Conservation (phyloP, 2,329 filamentous ascomycete genomes). For the Chaetomiaceae sp. region DNA sequence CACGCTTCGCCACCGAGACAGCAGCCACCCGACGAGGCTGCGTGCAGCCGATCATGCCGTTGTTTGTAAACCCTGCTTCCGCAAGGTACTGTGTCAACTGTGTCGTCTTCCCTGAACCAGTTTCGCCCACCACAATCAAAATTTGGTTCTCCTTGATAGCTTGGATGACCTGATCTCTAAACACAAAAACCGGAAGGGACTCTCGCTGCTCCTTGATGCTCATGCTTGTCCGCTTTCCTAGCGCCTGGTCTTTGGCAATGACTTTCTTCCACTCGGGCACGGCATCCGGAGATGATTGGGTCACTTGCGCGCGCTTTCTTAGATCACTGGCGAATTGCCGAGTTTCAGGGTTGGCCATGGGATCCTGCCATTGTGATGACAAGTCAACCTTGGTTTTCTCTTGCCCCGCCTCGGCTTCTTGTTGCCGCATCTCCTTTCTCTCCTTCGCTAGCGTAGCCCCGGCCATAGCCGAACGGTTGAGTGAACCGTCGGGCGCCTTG, state of each 20-base stretch:
- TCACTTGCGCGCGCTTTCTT: constrained; percentile 54
- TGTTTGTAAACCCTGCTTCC: constrained; percentile 82
- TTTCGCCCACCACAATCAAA: constrained; percentile 94
- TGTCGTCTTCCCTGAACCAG: constrained; percentile 94
- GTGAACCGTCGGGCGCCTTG: constrained; percentile 95
- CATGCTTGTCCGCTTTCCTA: constrained; percentile 83
- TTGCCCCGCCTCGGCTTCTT: constrained; percentile 76
- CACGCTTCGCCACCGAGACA: constrained; percentile 96
- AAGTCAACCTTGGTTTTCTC: constrained; percentile 79
- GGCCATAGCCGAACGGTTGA: constrained; percentile 94
- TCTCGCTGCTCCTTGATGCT: constrained; percentile 95
- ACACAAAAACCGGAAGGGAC: constrained; percentile 81
- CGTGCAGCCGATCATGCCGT: constrained; percentile 90
- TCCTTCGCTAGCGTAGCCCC: constrained; percentile 87
- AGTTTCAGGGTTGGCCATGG: constrained; percentile 82
- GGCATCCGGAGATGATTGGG: constrained; percentile 54
- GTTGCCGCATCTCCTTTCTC: constrained; percentile 79
- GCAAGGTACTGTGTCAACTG: constrained; percentile 94
- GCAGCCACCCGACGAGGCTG: constrained; percentile 95
- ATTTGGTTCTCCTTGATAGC: constrained; percentile 86
- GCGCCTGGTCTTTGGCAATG: constrained; percentile 71
- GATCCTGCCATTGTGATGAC: constrained; percentile 90
- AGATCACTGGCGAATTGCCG: constrained; percentile 87
- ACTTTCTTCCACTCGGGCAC: constrained; percentile 92
- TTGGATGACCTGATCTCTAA: constrained; percentile 81